Percentiles rank a stretch among this genome's conserved stretches.
Evolutionary conservation across 2,329 filamentous ascomycete genomes (phyloP).

Genomic region (Hypomyces rosellus): DNA sequence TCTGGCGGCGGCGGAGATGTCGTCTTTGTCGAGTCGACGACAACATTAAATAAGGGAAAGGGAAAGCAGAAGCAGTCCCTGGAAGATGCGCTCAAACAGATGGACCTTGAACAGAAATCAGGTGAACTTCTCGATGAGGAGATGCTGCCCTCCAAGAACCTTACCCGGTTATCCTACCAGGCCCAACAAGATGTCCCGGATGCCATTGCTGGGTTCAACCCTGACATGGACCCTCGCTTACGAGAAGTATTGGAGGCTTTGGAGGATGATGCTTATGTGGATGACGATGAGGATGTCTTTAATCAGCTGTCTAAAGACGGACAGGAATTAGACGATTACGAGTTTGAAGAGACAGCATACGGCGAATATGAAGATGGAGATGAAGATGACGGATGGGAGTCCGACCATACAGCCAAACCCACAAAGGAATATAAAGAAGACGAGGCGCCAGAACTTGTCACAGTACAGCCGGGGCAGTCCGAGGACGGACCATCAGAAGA

Average conservation of each 20-base stretch:
- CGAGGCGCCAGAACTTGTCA: slow-evolving; percentile 43
- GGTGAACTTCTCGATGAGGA: slow-evolving; percentile 63
- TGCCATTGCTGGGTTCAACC: slow-evolving; percentile 86
- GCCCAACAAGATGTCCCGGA: slow-evolving; percentile 91
- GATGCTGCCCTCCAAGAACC: slow-evolving; percentile 72
- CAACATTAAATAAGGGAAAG: slow-evolving; percentile 60
- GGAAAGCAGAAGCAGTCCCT: slow-evolving; percentile 69
- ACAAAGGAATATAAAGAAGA: slow-evolving; percentile 48
- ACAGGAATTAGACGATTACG: slow-evolving; percentile 67
- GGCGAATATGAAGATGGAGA: slow-evolving; percentile 49
- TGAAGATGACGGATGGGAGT: slow-evolving; percentile 85
- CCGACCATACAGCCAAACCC: slow-evolving; percentile 85
- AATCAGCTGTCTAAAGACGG: slow-evolving; percentile 62
- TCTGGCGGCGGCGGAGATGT: slow-evolving; percentile 60
- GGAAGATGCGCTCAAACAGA: slow-evolving; percentile 70
- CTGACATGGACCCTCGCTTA: slow-evolving; percentile 92
- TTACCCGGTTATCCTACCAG: slow-evolving; percentile 74
- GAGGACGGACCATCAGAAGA: slow-evolving; percentile 64
- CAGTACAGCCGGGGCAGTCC: slow-evolving; percentile 38
- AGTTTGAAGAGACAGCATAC: slow-evolving; percentile 65
- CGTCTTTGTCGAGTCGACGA: slow-evolving; percentile 74
- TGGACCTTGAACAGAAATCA: slow-evolving; percentile 49
- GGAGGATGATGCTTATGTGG: slow-evolving; percentile 93
- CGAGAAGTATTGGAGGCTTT: slow-evolving; percentile 88
- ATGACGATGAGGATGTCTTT: slow-evolving; percentile 82